Conservation (phyloP, 164 flowering plant genomes). For the Dillenia turbinata region DNA sequence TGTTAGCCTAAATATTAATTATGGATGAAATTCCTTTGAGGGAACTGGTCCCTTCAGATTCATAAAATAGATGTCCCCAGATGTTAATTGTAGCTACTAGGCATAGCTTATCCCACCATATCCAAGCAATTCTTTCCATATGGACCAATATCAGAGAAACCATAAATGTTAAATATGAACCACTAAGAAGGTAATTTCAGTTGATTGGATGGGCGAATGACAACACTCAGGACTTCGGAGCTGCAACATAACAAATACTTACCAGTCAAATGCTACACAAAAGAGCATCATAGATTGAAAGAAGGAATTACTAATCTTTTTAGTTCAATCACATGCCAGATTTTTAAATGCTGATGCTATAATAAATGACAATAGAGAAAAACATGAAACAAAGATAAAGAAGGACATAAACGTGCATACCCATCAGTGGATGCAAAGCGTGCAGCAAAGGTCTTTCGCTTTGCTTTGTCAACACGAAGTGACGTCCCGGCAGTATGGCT, state of each 20-base stretch:
- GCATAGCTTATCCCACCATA: too few relatives aligned
- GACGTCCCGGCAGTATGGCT: constrained; percentile 85
- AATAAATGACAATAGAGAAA: constrained; percentile 1
- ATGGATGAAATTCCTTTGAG: constrained; percentile 20
- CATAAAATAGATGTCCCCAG: too few relatives aligned
- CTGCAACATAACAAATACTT: constrained; percentile 26
- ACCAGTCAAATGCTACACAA: too few relatives aligned
- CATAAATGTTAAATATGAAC: constrained; percentile 25
- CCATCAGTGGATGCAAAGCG: constrained; percentile 94
- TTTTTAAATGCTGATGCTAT: neutral
- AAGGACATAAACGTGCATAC: constrained; percentile 30
- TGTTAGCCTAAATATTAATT: too few relatives aligned
- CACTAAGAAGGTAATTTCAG: constrained; percentile 97
- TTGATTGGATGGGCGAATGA: constrained; percentile 75
- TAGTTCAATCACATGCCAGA: too few relatives aligned
- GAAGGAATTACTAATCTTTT: too few relatives aligned
- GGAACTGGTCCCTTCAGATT: too few relatives aligned
- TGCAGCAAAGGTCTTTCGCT: constrained; percentile 85
- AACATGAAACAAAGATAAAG: neutral
- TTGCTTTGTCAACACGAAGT: constrained; percentile 88
- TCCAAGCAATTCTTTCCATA: too few relatives aligned
- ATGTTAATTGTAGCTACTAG: too few relatives aligned
- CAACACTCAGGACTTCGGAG: constrained; percentile 81
- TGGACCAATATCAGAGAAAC: neutral
- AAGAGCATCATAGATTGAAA: too few relatives aligned